A percentile compares a stretch with the other conserved stretches of the same genome.
Conservation (phyloP, 495 filamentous ascomycete species). For the Tuber borchii region DNA sequence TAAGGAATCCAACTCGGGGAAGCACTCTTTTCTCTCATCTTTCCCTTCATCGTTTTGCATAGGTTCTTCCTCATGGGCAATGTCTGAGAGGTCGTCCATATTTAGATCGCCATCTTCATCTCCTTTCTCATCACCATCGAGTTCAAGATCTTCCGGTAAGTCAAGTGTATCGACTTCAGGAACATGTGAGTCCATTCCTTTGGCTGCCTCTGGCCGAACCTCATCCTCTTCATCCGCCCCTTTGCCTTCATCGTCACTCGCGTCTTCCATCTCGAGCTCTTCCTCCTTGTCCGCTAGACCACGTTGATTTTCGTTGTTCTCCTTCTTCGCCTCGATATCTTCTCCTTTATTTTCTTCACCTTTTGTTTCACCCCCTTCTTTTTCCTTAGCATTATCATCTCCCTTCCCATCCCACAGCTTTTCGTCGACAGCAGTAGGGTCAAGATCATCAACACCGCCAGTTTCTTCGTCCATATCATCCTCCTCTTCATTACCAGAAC, state of each 20-base stretch:
- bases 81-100: conserved; percentile 56
- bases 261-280: conserved; percentile 50
- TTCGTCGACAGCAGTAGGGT: conserved; percentile 84
- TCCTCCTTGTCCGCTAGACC: conserved; percentile 49
- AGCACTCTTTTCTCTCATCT: conserved; percentile 47
- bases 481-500: conserved; percentile 52
- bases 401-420: conserved; percentile 91
- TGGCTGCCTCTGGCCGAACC: conserved; percentile 55
- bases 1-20: conserved; percentile 33
- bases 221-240: conserved; percentile 55
- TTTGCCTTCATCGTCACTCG: conserved; percentile 55
- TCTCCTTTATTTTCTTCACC: conserved; percentile 60
- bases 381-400: conserved; percentile 69
- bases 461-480: conserved; percentile 77
- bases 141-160: conserved; percentile 63
- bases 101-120: conserved; percentile 62
- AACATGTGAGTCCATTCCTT: conserved; percentile 62
- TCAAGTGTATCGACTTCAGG: conserved; percentile 64
- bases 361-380: conserved; percentile 67
- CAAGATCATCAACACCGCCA: conserved; percentile 81
- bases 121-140: conserved; percentile 59
- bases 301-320: conserved; percentile 50
- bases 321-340: conserved; percentile 55
- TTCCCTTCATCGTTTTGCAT: conserved; percentile 55
- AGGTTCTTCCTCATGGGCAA: conserved; percentile 45